Percentiles rank a stretch among this genome's conserved stretches.
Conservation (phyloP, 163 green algal species). For the Chlamydomonas reinhardtii region DNA sequence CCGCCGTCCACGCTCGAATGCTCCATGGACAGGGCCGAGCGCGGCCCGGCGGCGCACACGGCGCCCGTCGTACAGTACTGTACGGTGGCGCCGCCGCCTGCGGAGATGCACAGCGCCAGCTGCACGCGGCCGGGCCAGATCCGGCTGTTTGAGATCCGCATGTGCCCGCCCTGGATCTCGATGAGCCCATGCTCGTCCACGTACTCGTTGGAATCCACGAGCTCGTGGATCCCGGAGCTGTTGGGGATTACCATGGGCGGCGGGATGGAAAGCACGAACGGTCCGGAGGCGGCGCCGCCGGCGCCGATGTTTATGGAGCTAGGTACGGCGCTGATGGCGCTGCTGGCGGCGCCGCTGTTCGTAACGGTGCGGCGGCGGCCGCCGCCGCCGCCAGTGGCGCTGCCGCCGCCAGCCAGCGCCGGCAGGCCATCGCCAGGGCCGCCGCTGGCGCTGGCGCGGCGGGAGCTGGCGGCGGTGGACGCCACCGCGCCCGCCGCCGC, state of each 20-base stretch:
- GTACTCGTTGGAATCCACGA: conserved; percentile 33
- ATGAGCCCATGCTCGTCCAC: conserved; percentile 30
- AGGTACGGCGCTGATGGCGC: no score
- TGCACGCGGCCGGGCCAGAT: conserved; percentile 33
- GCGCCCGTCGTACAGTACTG: conserved; percentile 20
- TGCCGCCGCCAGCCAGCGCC: not conserved
- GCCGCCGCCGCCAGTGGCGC: not conserved
- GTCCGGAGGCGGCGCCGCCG: not conserved
- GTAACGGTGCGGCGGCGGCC: not conserved
- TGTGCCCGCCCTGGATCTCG: conserved; percentile 36
- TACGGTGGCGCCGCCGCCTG: not conserved
- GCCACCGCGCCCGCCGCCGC: not conserved
- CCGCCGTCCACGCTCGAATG: conserved; percentile 3
- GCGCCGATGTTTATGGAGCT: no score
- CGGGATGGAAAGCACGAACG: not conserved
- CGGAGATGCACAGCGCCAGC: conserved; percentile 33
- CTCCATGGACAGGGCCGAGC: not conserved
- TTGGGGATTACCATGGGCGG: not conserved
- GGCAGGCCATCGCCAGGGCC: not conserved
- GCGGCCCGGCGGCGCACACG: not conserved
- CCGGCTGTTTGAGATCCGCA: conserved; percentile 29
- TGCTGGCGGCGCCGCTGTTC: not conserved
- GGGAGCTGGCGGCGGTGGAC: not conserved
- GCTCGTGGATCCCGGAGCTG: not conserved
- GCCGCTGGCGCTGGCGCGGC: not conserved